Conservation (phyloP, 2,329 filamentous ascomycete species). For the Trichoderma atrobrunneum region DNA sequence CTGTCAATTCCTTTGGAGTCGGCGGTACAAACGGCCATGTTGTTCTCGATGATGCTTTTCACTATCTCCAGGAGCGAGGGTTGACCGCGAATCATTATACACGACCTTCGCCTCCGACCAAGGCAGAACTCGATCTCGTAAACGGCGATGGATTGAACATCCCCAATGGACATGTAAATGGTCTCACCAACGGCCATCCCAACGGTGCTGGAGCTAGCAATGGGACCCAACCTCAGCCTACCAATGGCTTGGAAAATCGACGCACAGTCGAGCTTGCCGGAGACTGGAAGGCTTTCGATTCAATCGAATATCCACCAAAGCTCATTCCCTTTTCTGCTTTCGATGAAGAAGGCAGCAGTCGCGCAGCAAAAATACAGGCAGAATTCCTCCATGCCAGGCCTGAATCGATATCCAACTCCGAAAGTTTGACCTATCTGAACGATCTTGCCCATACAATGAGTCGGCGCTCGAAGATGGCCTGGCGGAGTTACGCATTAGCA, state of each 20-base stretch:
- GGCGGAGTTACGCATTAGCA: neutral
- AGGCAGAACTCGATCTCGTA: neutral
- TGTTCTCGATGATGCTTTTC: slow-evolving; percentile 35
- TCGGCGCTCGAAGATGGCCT: neutral
- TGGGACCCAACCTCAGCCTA: neutral
- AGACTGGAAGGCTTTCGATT: neutral
- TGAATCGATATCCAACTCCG: neutral
- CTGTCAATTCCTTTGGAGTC: slow-evolving; percentile 48
- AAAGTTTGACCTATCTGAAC: neutral
- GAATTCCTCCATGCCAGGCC: neutral
- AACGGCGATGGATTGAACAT: too few relatives aligned
- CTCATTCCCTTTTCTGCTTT: neutral
- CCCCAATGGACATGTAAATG: too few relatives aligned
- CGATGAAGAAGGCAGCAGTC: neutral
- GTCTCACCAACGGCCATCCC: too few relatives aligned
- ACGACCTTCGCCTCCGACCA: neutral
- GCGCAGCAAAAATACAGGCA: neutral
- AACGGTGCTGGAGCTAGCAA: too few relatives aligned
- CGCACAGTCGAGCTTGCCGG: neutral
- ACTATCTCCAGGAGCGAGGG: slow-evolving; percentile 8
- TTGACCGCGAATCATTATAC: slow-evolving; percentile 1
- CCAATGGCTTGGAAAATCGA: neutral
- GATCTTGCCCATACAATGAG: neutral
- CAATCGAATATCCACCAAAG: neutral
- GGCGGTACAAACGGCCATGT: slow-evolving; percentile 47